Evolutionary conservation across 2,329 filamentous ascomycete species (phyloP), one percentile per base, ranked within the genome.

Genomic region (Neonectria faginata): DNA sequence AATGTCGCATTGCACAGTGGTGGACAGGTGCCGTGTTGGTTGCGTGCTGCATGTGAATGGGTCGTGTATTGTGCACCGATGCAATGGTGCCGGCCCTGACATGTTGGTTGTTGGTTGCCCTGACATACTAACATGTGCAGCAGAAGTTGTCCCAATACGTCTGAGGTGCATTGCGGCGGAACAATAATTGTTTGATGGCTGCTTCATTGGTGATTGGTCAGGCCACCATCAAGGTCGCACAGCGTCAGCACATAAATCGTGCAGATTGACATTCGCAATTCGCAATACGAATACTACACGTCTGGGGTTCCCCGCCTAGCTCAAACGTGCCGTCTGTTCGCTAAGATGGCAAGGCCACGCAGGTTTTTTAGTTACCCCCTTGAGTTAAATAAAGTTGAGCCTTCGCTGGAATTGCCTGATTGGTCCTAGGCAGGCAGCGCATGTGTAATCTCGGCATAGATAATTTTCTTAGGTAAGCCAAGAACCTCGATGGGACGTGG

Each of bases 221-320:
- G 27, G 22, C 22, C 9, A 31, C 7, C 45, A 50, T n/a, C 7
- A 25, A 50, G 25, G 20, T 25, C 20, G 14, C 20, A 33, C 10
- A 33, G 10, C 10, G 31, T 33, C 31, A n/a, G 45, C 45, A 48
- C 47, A 31, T 6, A n/a, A 10, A 14, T 51, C 27, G 27, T 51
- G 47, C 47, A 51, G 25, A 25, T 25, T 25, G 25, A 25, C 25
- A 25, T 25, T 25, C 25, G 25, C 25, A 25, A 25, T 25, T 25
- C 25, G 25, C 25, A 25, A 25, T 25, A 25, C 25, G 25, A 25
- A 25, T 25, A 25, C 5, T 25, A 25, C 25, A 22, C 22, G 25
- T 31, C 48, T 51, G 29, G 29, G 48, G 48, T 51, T 51, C 48
- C 48, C 48, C 48, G 48, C n/a, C 48, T 10, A 22, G n/a, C 9